Base-by-base conservation (phyloP, 2,329 filamentous ascomycete genomes). In the Podosphaera xanthii region DNA sequence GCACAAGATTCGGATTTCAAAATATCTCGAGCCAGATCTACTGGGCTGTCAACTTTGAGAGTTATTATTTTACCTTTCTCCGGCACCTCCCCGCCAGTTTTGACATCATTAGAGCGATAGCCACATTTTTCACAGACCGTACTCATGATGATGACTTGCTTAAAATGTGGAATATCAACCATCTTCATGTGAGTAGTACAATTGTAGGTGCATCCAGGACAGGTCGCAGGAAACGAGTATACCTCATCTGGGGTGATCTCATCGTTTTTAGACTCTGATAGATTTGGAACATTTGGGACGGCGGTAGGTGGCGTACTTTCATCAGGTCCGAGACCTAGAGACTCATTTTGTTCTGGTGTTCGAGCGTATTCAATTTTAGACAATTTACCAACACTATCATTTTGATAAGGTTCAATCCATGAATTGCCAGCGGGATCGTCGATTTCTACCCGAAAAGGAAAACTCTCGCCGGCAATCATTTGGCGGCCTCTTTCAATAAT, bases 141-240 rank as follows among this genome's bases (percentile, higher is more conserved):
- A 65, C 84, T 90, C 87, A 95, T 97, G 66, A 98, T 77, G 48
- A 96, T 83, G 2, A 98, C 92, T 69, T 97, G 87, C 73, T 96
- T 94, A 75, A 98, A 98, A 73, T 95, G 86, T 0, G 92, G 92
- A 62, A 98, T 96, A 67, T 94, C 88, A 60, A 97, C 88, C 84
- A 95, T 94, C 76, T 96, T 95, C 88, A 96, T 96, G 72, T 95
- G 90, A 8, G 94, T 94, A 3, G 82, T 82, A 72, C 90, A 96
- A 3, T 81, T 74, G 71, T 86, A 86, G 68, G 83, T 83, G 75
- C 92, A 98, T 62, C 87, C 91, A 0, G 92, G 92, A 71, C 92
- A 98, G 60, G 82, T 86, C 5, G 90, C 84, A 2, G 91, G 91
- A 73, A 98, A 92, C 61, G 82, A 83, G 75, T 97, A 97, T 35